phyloP scores from a whole-genome alignment of 805 yeast genomes.

The Kuraishia floccosa region DNA sequence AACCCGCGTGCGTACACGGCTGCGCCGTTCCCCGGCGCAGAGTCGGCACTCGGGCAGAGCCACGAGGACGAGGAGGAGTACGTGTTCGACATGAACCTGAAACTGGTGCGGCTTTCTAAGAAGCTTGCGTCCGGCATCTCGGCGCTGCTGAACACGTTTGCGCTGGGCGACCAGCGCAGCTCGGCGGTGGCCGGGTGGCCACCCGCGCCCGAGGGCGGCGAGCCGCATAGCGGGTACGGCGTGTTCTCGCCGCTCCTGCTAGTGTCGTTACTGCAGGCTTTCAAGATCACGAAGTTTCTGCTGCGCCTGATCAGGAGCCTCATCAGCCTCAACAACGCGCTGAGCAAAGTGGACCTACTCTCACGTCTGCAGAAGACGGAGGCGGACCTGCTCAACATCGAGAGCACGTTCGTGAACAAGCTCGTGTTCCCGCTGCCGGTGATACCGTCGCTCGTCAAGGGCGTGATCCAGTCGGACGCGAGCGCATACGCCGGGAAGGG shows the following conservation, averaged over 20 bases:
- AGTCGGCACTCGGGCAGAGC: neutral
- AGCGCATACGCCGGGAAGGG: too few species aligned
- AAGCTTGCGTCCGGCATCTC: slow-evolving; percentile 1
- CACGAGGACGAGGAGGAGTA: slow-evolving; percentile 2
- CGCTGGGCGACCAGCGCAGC: neutral
- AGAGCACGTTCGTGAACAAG: neutral
- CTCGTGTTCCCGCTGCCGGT: slow-evolving; percentile 1
- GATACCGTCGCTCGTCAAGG: neutral
- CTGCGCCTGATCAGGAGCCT: neutral
- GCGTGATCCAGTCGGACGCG: too few species aligned
- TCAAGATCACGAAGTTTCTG: slow-evolving; percentile 1
- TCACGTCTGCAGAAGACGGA: slow-evolving; percentile 2
- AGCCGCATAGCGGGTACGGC: too few species aligned
- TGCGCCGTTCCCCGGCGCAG: too few species aligned
- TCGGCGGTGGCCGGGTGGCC: neutral
- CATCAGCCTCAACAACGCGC: neutral
- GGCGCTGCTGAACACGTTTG: neutral
- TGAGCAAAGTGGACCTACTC: slow-evolving; percentile 1
- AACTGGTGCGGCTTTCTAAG: slow-evolving; percentile 1
- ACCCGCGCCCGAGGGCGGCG: neutral
- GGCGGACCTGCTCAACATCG: slow-evolving; percentile 1
- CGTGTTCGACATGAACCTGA: slow-evolving; percentile 2
- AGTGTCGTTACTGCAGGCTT: neutral
- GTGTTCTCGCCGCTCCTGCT: slow-evolving; percentile 1
- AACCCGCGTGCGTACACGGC: too few species aligned